phyloP scores from a whole-genome alignment of 2,329 filamentous ascomycete genomes.

The Magnaporthales sp. region DNA sequence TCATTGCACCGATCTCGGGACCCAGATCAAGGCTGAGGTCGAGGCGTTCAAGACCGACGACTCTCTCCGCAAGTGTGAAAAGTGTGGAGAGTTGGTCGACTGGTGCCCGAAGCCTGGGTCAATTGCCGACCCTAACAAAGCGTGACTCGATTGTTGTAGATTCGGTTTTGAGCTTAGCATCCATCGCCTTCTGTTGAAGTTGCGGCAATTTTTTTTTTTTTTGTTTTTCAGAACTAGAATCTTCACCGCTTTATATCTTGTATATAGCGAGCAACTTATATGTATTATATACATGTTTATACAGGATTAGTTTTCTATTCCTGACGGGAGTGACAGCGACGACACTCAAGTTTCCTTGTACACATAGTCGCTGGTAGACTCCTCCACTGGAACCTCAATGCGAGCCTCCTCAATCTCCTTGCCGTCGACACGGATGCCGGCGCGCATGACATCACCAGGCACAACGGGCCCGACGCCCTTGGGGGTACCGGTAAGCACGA shows the following conservation, averaged over 20 bases:
- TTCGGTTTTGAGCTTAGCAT: neutral
- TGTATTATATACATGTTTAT: neutral
- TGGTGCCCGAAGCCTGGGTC: slow-evolving; percentile 53
- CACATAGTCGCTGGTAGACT: slow-evolving; percentile 67
- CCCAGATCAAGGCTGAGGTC: slow-evolving; percentile 89
- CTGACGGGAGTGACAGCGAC: neutral
- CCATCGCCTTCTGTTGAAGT: neutral
- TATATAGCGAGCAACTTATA: neutral
- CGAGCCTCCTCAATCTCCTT: slow-evolving; percentile 77
- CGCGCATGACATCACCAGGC: slow-evolving; percentile 79
- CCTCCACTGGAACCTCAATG: slow-evolving; percentile 76
- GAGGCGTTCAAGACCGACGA: slow-evolving; percentile 65
- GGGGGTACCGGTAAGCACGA: slow-evolving; percentile 93
- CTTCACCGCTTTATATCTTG: neutral
- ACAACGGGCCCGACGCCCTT: slow-evolving; percentile 87
- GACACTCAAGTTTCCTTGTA: slow-evolving; percentile 59
- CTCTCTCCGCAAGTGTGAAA: slow-evolving; percentile 63
- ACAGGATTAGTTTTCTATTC: neutral
- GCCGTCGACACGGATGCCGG: slow-evolving; percentile 70
- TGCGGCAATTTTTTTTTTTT: neutral
- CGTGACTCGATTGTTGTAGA: slow-evolving; percentile 13
- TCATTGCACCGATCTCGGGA: slow-evolving; percentile 82
- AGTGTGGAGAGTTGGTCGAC: slow-evolving; percentile 57
- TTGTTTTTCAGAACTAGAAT: no score
- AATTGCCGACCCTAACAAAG: slow-evolving; percentile 50